Evolutionary conservation across 371 early-diverging fungal genomes (phyloP), one percentile per base, ranked within the genome.

Genomic region (Mucor sp.): DNA sequence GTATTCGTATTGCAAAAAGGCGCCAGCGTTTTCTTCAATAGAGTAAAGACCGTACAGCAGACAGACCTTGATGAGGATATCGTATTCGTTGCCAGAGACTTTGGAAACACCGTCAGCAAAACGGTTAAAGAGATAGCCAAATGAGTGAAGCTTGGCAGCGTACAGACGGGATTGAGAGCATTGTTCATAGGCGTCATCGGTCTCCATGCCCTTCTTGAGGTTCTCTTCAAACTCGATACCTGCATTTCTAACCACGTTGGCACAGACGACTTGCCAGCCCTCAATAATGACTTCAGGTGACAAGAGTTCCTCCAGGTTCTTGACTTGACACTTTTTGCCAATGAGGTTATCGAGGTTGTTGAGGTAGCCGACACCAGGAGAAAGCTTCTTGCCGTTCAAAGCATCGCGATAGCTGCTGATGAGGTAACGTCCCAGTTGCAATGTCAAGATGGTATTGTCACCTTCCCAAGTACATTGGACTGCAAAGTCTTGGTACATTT

Each of bases 381-480:
- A 88, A 65, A 93, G 86, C 32, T 86, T 82, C 79, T 91, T 90
- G 65, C 93, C 93, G 56, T 86, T 86, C 58, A 87, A 79, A 35
- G 92, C 90, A 55, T 93, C 94, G 33, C 90, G 89, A 74, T 91
- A 93, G 60, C 92, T 90, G 65, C 85, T 81, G 59, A 97, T 90
- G 64, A 97, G 82, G 72, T 94, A 97, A 68, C 97, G 90, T 53
- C 96, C 96, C 32, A 93, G 86, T 74, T 97, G 97, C 60, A 95
- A 86, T 5, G 94, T 93, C 76, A 95, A 80, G 58, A 96, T 93
- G 61, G 95, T 95, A 76, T 95, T 95, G 78, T 93, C 94, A 68
- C 93, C 93, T 74, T 93, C 96, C 96, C 95, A 95, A 33, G 96
- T 95, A 81, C 95, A 95, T 69, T 95, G 95, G 27, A 95, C 95